Evolutionary conservation across 345 rosid genomes (phyloP), one percentile per base, ranked within the genome.

Genomic region (Eucalyptus marginata): DNA sequence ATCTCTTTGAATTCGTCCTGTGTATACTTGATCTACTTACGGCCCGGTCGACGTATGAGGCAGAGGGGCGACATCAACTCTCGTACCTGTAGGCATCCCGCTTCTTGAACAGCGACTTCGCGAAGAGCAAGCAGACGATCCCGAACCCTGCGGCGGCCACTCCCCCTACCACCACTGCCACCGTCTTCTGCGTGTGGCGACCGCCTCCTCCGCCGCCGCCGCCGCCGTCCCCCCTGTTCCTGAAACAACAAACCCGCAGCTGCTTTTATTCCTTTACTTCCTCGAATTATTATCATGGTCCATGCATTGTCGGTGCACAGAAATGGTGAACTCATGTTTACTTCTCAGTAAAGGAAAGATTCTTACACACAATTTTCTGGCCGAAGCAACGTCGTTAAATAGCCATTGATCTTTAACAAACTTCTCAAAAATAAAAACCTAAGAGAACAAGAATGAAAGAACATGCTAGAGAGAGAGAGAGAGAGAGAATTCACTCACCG

Each of bases 141-240:
- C 94, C 87, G 88, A 96, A 95, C 33, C 96, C 97, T 25, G 93
- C 90, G 52, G 94, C 99, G 66, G 98, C 98, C 47, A 94, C 94
- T 83, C 97, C 96, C 86, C 99, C 99, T 7, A 97, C 93, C 46
- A 93, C 97, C 86, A 95, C 94, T n/a, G 98, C 99, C 93, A 95
- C 97, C 2, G 96, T 96, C 92, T 91, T 96, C 90, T 95, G 92
- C 7, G 95, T 93, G 51, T 93, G 94, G 93, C 96, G 46, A 96
- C 98, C n/a, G 93, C 91, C 79, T 95, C 95, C 76, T 1, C 90
- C 46, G 92, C 96, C 58, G 97, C 98, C 33, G 93, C 93, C 59
- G 95, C 95, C 40, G 96, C 97, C 93, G 2, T 62, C 85, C 22
- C 85, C 22, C 31, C 81, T 13, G 89, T 8, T 90, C 89, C 92